Conservation (phyloP, 139 green algal species). For the Closterium sp. region DNA sequence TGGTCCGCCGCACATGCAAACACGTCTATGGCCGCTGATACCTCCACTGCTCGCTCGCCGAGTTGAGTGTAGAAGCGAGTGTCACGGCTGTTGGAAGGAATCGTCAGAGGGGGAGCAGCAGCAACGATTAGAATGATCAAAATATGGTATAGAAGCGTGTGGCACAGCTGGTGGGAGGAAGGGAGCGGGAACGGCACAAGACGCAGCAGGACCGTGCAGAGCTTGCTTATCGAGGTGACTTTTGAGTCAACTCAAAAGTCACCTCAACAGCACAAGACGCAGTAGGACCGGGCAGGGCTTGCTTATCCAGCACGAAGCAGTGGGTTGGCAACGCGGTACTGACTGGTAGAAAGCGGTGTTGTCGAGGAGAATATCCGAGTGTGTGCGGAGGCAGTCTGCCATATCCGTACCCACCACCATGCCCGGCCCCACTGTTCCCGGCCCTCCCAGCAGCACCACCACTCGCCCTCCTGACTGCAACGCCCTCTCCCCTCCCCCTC, state of each 20-base stretch:
- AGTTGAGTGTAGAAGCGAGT: constrained; percentile 56
- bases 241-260: too few species aligned
- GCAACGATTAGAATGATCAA: too few species aligned
- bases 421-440: constrained; percentile 58
- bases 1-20: not conserved
- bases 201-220: too few species aligned
- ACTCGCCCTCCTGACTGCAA: constrained; percentile 38
- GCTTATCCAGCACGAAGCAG: too few species aligned
- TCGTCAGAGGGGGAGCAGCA: too few species aligned
- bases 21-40: not conserved
- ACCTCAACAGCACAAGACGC: too few species aligned
- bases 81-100: constrained; percentile 5
- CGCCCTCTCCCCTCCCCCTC: not conserved
- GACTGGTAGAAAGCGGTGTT: constrained; percentile 16
- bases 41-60: constrained; percentile 44
- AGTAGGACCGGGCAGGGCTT: too few species aligned
- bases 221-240: too few species aligned
- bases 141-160: too few species aligned
- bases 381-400: constrained; percentile 52
- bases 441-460: constrained; percentile 60
- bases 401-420: constrained; percentile 52
- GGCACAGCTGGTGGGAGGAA: too few species aligned
- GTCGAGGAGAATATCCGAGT: constrained; percentile 59
- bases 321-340: not conserved
- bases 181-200: too few species aligned